A percentile compares a stretch with the other conserved stretches of the same genome.
These are phyloP conservation scores for Microdochium paspali DNA, from an alignment of 2,329 filamentous ascomycete genomes.

Conservation along the genomic window DNA sequence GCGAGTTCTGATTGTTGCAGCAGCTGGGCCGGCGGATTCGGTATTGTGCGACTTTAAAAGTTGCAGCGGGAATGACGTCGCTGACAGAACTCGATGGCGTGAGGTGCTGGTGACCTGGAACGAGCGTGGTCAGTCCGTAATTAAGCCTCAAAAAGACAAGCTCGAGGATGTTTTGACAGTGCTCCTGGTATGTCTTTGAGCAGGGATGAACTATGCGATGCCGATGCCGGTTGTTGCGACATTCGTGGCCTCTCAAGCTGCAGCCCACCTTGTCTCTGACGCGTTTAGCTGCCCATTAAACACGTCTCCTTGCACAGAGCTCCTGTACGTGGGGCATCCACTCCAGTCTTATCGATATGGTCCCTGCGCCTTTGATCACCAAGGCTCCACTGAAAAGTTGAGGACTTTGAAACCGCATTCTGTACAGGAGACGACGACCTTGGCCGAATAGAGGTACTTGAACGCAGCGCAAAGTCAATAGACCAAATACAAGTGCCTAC, in stretches of 20 bases:
- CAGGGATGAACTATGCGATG: not conserved
- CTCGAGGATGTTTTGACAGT: no score
- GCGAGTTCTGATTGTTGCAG: no score
- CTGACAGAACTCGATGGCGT: no score
- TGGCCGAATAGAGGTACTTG: not conserved
- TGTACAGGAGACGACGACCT: not conserved
- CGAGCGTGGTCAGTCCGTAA: no score
- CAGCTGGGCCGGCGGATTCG: no score
- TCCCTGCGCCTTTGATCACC: not conserved
- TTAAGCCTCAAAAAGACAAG: no score
- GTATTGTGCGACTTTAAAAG: not conserved
- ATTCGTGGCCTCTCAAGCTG: not conserved
- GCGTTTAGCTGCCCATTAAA: not conserved
- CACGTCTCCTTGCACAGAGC: not conserved
- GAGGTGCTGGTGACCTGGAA: no score
- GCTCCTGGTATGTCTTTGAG: conserved; percentile 6
- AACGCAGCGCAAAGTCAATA: not conserved
- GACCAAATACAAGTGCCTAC: no score
- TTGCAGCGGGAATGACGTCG: no score
- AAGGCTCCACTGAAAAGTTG: conserved; percentile 1
- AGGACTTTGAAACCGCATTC: conserved; percentile 1
- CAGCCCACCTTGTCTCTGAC: conserved; percentile 3
- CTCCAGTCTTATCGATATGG: not conserved
- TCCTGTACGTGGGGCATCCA: not conserved
- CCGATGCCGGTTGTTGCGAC: conserved; percentile 3